Base-by-base conservation (phyloP, 2,329 filamentous ascomycete species). In the Lojkania enalia region DNA sequence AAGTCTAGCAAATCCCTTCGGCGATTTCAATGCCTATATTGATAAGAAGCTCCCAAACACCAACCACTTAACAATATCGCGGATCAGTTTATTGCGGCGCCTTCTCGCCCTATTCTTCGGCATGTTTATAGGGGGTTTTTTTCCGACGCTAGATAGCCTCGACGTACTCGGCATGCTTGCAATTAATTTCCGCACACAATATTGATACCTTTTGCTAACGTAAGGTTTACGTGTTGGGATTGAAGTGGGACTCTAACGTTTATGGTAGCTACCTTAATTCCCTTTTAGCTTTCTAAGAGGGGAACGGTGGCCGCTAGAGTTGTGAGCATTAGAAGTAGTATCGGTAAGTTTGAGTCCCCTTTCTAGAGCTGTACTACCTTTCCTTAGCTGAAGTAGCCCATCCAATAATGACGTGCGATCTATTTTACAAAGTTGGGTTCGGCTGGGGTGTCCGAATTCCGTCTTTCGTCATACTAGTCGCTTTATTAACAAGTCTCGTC, bases 381-480 rank as follows among this genome's bases (percentile, higher is more conserved):
- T 20, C 15, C 15, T 76, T 77, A 0, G 84, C 83, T 5, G 82
- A 82, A 1, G 67, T 84, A 33, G 71, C 85, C 2, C 86, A 83
- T 55, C 82, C 83, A 0, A 67, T 79, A 3, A 54, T 73, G 21
- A 63, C 71, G 7, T 60, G 64, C 25, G 74, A 79, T 40, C 67
- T 85, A 14, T 64, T 84, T 1, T 76, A 80, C 1, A 71, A 71
- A 14, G 65, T 85, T 3, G 83, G 83, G 0, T 85, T 84, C 55
- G 73, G 72, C 0, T 85, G 82, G 80, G 82, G 83, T 0, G 74
- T 83, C 30, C 72, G 82, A 0, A 75, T 77, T 0, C 71, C 84
- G 33, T 82, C 79, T 0, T 75, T 86, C 41, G 72, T 85, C 15
- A 77, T 80, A 2, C 46, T 46, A 9, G 35, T 20, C 12, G 35